Evolutionary conservation across 2,329 filamentous ascomycete genomes (phyloP), one percentile per base, ranked within the genome.

Genomic region (Colletotrichum shisoi): DNA sequence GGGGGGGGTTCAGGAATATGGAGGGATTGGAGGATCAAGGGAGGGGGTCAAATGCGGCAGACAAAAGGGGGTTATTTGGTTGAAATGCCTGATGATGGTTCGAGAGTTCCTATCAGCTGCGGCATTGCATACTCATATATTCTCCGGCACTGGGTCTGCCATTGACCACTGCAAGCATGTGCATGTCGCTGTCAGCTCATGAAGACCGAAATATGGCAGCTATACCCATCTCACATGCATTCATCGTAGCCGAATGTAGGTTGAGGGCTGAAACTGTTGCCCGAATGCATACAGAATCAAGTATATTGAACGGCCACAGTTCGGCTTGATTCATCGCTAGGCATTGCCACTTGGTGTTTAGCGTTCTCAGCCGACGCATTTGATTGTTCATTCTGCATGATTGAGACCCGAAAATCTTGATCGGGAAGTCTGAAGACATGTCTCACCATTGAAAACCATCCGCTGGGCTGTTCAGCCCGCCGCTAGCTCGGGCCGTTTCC

Each of bases 1-100:
- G 2, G 13, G 1, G 15, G 7, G 9, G 17, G 15, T n/a, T n/a
- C 5, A n/a, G 24, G 9, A n/a, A n/a, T 13, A 0, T 6, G 17
- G n/a, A 6, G 5, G 27, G 2, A 11, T 12, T 31, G 27, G 1
- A n/a, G 9, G 17, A 9, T 9, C 31, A 9, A n/a, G 27, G 2
- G 31, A 19, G 2, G n/a, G 12, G 24, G 3, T 1, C 7, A 9
- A 57, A 0, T n/a, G 24, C 4, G 9, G 9, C 1, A 31, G 46
- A 13, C 17, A 21, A 15, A 24, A 24, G 7, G 15, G 2, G 4
- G 0, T 3, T 48, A 21, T 6, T 27, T 27, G 19, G 24, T 27
- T 7, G 5, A 24, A 5, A 48, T 5, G 21, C 45, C 4, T 12
- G 13, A 13, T 6, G 12, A 5, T 9, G 31, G 2, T 8, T 8